Conservation (phyloP, 768 basidiomycete species). For the Suillus hirtellus region DNA sequence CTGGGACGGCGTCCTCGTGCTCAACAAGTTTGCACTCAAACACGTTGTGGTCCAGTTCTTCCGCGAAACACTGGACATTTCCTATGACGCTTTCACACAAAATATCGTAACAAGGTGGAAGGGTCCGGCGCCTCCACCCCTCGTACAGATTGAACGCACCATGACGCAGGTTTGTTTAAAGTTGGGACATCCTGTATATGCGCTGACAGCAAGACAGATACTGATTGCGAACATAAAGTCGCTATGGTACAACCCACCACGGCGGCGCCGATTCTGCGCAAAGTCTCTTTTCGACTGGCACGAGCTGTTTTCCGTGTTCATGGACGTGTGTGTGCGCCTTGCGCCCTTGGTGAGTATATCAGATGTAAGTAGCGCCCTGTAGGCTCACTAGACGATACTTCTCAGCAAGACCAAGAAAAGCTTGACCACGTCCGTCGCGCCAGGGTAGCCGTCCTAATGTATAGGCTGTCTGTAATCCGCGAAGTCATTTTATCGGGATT, state of each 20-base stretch:
- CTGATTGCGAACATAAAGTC: conserved; percentile 59
- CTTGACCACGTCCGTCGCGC: conserved; percentile 41
- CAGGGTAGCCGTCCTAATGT: conserved; percentile 51
- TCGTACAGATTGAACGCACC: conserved; percentile 42
- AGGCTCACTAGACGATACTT: background rate
- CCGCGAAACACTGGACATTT: conserved; percentile 57
- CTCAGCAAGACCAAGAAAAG: conserved; percentile 20
- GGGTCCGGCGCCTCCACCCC: conserved; percentile 35
- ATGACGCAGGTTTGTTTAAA: conserved; percentile 35
- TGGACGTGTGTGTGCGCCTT: conserved; percentile 23
- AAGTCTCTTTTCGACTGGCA: conserved; percentile 71
- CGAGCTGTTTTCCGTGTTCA: conserved; percentile 50
- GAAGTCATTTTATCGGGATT: conserved; percentile 77
- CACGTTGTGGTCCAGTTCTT: conserved; percentile 70
- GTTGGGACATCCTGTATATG: background rate
- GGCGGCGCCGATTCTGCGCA: conserved; percentile 64
- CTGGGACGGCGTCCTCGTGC: conserved; percentile 54
- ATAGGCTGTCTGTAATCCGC: conserved; percentile 59
- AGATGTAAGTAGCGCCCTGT: background rate
- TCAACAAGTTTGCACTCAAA: conserved; percentile 48
- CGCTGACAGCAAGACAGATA: conserved; percentile 40
- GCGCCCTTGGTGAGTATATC: conserved; percentile 18
- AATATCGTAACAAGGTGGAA: conserved; percentile 41
- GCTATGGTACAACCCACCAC: conserved; percentile 67
- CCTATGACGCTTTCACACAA: conserved; percentile 47